phyloP scores from a whole-genome alignment of 169 alveolate genomes.

The Babesia gibsoni region DNA sequence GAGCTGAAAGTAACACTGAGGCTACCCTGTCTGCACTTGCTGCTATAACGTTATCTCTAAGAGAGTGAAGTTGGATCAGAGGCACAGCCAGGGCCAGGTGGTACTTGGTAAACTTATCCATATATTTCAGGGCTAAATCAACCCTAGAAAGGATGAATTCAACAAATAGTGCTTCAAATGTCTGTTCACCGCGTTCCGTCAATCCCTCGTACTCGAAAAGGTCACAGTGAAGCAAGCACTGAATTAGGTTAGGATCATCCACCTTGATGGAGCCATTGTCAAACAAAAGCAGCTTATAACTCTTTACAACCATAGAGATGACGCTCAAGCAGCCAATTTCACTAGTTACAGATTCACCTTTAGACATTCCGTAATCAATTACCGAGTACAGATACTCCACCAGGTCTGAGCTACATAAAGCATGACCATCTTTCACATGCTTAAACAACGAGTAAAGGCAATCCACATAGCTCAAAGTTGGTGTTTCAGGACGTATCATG shows the following conservation, averaged over 20 bases:
- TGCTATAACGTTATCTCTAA: slow-evolving; percentile 1
- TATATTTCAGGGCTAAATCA: slow-evolving; percentile 25
- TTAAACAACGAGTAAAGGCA: slow-evolving; percentile 41
- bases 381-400: slow-evolving; percentile 25
- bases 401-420: background rate
- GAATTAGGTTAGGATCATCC: slow-evolving; percentile 7
- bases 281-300: slow-evolving; percentile 7
- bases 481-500: slow-evolving; percentile 19
- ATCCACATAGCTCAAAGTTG: slow-evolving; percentile 28
- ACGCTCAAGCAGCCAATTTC: slow-evolving; percentile 46
- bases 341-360: background rate
- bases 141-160: slow-evolving; percentile 23
- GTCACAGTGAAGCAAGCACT: slow-evolving; percentile 11
- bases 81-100: slow-evolving; percentile 40
- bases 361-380: background rate
- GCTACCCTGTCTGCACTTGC: slow-evolving; percentile 20
- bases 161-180: slow-evolving; percentile 31
- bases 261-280: background rate
- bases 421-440: background rate
- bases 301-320: slow-evolving; percentile 43
- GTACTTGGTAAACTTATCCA: background rate
- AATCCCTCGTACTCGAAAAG: slow-evolving; percentile 36
- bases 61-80: slow-evolving; percentile 17
- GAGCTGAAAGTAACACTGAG: background rate
- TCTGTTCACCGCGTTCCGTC: slow-evolving; percentile 51